Percentiles rank a stretch among this genome's conserved stretches.
Conservation (phyloP, 2,329 filamentous ascomycete genomes). For the Nemania sp. region DNA sequence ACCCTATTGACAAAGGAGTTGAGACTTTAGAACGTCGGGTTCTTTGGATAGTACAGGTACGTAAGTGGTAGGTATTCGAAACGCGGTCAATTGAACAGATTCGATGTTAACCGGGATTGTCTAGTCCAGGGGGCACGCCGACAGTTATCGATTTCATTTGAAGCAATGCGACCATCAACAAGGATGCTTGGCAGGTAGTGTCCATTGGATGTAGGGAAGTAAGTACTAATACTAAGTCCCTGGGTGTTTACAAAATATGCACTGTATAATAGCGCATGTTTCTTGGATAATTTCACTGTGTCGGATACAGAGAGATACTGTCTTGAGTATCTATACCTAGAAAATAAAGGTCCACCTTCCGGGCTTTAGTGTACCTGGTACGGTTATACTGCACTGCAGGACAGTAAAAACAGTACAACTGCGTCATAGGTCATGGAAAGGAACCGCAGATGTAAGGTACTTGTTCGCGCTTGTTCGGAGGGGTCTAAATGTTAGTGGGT, state of each 20-base stretch:
- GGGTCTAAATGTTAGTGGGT: conserved; percentile 24
- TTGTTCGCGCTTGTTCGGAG: too few relatives aligned
- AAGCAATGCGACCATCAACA: conserved; percentile 29
- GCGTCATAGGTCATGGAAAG: conserved; percentile 21
- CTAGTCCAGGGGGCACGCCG: conserved; percentile 28
- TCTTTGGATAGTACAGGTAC: too few relatives aligned
- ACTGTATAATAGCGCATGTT: not conserved
- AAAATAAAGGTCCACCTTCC: not conserved
- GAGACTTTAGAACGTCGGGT: not conserved
- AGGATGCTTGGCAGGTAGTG: conserved; percentile 25
- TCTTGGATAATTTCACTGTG: not conserved
- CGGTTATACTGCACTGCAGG: not conserved
- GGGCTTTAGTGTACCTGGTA: conserved; percentile 5
- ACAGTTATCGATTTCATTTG: conserved; percentile 18
- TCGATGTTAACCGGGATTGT: not conserved
- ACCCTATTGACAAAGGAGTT: not conserved
- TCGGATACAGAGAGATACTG: not conserved
- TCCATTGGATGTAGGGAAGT: not conserved
- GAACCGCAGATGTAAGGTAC: not conserved
- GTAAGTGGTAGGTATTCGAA: conserved; percentile 1
- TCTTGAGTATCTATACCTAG: not conserved
- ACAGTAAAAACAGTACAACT: not conserved
- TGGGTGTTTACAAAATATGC: not conserved
- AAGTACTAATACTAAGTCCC: not conserved
- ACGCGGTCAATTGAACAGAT: conserved; percentile 16